These are phyloP conservation scores for Pythium apleroticum DNA, from an alignment of 352 stramenopile species.

Conservation along the genomic window DNA sequence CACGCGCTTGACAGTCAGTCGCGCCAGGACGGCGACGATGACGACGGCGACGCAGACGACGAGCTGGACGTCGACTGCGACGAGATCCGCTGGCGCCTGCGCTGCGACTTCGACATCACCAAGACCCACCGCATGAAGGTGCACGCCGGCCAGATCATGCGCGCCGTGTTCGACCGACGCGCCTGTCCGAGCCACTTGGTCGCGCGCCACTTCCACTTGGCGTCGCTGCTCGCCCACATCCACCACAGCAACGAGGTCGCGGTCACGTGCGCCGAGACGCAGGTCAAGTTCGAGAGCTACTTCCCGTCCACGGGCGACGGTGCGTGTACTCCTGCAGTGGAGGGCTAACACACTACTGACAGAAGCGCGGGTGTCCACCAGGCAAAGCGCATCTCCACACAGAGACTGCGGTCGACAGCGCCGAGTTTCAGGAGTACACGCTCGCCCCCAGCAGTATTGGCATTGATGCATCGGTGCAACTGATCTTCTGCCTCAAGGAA, in stretches of 20 bases:
- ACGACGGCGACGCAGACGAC: conserved; percentile 23
- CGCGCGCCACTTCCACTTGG: conserved; percentile 72
- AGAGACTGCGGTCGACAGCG: conserved; percentile 75
- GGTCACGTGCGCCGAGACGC: conserved; percentile 58
- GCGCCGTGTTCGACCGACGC: conserved; percentile 70
- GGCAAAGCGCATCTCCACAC: conserved; percentile 79
- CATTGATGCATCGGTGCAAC: conserved; percentile 59
- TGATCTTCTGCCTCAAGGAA: conserved; percentile 86
- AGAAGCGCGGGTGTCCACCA: neutral
- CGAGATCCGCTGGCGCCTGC: conserved; percentile 65
- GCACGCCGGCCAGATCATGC: conserved; percentile 74
- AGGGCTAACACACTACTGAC: too few relatives aligned
- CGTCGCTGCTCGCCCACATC: conserved; percentile 76
- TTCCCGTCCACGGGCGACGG: conserved; percentile 55
- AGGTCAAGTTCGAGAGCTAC: conserved; percentile 84
- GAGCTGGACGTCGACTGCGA: conserved; percentile 65
- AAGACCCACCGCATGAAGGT: conserved; percentile 87
- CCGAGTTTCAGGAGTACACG: conserved; percentile 76
- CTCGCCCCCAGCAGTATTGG: conserved; percentile 37
- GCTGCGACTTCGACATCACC: conserved; percentile 85
- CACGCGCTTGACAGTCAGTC: conserved; percentile 27
- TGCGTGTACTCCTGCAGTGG: conserved; percentile 3
- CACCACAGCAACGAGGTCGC: conserved; percentile 79
- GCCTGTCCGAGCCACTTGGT: conserved; percentile 46
- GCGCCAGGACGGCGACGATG: conserved; percentile 22